Evolutionary conservation across 2,329 filamentous ascomycete species (phyloP).

Genomic region (Phyllachora maydis): DNA sequence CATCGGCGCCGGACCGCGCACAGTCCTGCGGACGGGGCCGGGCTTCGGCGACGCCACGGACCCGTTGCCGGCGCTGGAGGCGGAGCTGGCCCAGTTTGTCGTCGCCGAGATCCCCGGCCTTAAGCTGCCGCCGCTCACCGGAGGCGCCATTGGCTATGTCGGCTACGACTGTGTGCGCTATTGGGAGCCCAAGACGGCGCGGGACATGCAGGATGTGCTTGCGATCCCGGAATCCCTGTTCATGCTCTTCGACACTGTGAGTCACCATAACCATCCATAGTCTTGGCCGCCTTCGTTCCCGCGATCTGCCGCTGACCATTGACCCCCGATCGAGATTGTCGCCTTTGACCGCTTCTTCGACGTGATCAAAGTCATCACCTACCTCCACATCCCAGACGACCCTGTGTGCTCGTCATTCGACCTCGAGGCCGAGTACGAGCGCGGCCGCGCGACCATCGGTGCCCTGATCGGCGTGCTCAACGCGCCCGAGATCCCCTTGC

Average conservation of each 20-base stretch:
- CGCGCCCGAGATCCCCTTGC: constrained; percentile 55
- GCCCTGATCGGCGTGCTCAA: constrained; percentile 52
- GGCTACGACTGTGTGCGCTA: constrained; percentile 96
- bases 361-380: constrained; percentile 82
- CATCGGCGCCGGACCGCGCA: constrained; percentile 46
- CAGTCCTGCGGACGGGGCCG: constrained; percentile 71
- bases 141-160: constrained; percentile 88
- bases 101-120: constrained; percentile 71
- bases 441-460: constrained; percentile 42
- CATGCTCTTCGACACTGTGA: constrained; percentile 96
- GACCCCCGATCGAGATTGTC: too few relatives aligned
- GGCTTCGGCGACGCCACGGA: constrained; percentile 72
- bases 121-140: constrained; percentile 66
- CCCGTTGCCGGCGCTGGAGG: constrained; percentile 64
- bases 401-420: constrained; percentile 12
- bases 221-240: constrained; percentile 85
- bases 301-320: too few relatives aligned
- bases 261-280: too few relatives aligned
- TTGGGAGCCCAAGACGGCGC: constrained; percentile 91
- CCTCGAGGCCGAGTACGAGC: constrained; percentile 48
- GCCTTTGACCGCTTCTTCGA: constrained; percentile 92
- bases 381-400: constrained; percentile 38
- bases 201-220: constrained; percentile 73
- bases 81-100: constrained; percentile 57
- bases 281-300: too few relatives aligned